Conservation (phyloP, 768 basidiomycete species). For the Termitomyces sp. region DNA sequence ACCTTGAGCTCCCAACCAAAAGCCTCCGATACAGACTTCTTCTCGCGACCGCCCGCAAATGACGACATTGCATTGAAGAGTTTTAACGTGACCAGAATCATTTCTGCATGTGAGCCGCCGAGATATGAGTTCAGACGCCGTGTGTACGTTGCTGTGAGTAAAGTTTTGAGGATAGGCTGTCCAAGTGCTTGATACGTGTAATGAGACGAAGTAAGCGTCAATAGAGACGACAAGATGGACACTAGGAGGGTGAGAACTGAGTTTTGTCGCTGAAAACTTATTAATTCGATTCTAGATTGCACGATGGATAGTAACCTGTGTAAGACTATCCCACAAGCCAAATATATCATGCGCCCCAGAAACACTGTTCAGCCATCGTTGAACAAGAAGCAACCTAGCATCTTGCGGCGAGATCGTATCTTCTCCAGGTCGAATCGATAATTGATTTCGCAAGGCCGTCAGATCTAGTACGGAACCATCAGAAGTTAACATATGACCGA, state of each 20-base stretch:
- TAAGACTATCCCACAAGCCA: constrained; percentile 49
- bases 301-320: constrained; percentile 35
- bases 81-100: constrained; percentile 61
- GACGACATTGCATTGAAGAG: constrained; percentile 54
- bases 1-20: constrained; percentile 83
- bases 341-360: constrained; percentile 60
- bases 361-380: constrained; percentile 54
- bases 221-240: constrained; percentile 51
- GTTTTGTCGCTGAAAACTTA: constrained; percentile 33
- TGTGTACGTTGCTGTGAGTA: constrained; percentile 52
- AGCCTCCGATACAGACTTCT: constrained; percentile 53
- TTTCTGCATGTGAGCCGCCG: constrained; percentile 55
- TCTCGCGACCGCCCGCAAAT: constrained; percentile 64
- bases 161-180: constrained; percentile 51
- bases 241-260: constrained; percentile 37
- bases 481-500: constrained; percentile 4
- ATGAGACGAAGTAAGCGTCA: constrained; percentile 60
- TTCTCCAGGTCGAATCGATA: constrained; percentile 49
- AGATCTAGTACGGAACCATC: constrained; percentile 27
- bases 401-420: constrained; percentile 45
- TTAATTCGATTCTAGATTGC: neutral
- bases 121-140: constrained; percentile 59
- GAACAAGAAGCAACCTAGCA: constrained; percentile 50
- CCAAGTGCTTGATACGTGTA: constrained; percentile 64
- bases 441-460: constrained; percentile 54